Evolutionary conservation across 495 filamentous ascomycete species (phyloP).

Genomic region (Aspergillus indologenus): DNA sequence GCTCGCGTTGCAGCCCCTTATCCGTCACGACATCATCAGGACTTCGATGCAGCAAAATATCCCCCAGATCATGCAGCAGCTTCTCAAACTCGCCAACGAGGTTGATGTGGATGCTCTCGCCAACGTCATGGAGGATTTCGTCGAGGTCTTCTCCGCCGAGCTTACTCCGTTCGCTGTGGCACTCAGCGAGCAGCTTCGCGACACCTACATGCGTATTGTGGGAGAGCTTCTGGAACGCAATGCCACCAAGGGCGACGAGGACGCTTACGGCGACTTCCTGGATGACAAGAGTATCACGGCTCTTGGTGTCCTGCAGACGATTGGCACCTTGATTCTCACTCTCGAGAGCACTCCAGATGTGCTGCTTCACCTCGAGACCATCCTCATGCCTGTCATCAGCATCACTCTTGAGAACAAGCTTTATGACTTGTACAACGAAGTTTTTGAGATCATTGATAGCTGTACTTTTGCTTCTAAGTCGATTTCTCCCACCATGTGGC

Average conservation of each 20-base stretch:
- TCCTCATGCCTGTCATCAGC: conserved; percentile 93
- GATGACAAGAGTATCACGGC: conserved; percentile 99
- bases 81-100: conserved; percentile 93
- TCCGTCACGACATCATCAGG: conserved; percentile 90
- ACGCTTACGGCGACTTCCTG: conserved; percentile 80
- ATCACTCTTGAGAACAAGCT: conserved; percentile 97
- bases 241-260: conserved; percentile 68
- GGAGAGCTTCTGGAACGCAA: conserved; percentile 86
- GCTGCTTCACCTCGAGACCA: conserved; percentile 85
- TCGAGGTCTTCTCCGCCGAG: conserved; percentile 94
- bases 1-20: conserved; percentile 89
- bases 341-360: conserved; percentile 96
- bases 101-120: conserved; percentile 90
- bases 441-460: conserved; percentile 98
- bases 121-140: conserved; percentile 99
- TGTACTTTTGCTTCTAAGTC: conserved; percentile 97
- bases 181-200: conserved; percentile 89
- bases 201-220: conserved; percentile 94
- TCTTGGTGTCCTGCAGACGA: conserved; percentile 93
- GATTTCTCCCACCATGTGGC: conserved; percentile 97
- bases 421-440: conserved; percentile 94
- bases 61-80: conserved; percentile 98
- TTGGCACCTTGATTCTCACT: conserved; percentile 94
- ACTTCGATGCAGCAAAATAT: conserved; percentile 96
- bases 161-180: conserved; percentile 98